Evolutionary conservation across 1,284 basidiomycete genomes (phyloP), one percentile per base, ranked within the genome.

Genomic region (Coniophora puteana): DNA sequence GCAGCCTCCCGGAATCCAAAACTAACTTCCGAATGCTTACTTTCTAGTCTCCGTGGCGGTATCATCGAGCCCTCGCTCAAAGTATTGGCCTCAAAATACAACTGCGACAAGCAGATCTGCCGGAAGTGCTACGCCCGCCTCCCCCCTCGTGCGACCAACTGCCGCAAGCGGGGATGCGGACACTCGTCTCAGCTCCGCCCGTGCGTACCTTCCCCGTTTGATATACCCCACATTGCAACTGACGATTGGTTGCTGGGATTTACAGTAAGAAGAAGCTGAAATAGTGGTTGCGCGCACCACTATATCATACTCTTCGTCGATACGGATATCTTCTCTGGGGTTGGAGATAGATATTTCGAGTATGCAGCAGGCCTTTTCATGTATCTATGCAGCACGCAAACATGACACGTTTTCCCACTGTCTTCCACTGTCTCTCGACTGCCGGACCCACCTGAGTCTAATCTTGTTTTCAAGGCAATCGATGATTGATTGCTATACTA

Each of bases 111-210:
- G 78, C 89, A 93, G 66, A 96, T 98, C 62, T 99, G 95, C 83
- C 93, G 95, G 70, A 98, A 98, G 73, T 98, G 96, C 79, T 99
- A 99, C 72, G 95, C 95, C 41, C 95, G 96, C 63, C 93, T 98
- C 56, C 94, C 95, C 55, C 94, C 93, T 44, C 93, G 95, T 72
- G 95, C 95, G 34, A 97, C 93, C 76, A 98, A 98, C 83, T 99
- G 95, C 84, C 81, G 93, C 65, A 95, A 96, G 76, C 75, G 87
- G 51, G 75, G 78, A 54, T 94, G 91, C 62, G 93, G 93, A 28
- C 93, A 94, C 74, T 93, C 91, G 45, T 89, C 87, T 48, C 92
- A 96, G 67, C 90, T 96, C 74, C 89, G 93, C 69, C 93, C 93
- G 88, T 91, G 50, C 64, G 86, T 82, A 20, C 29, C 24, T 36